Percentiles rank a stretch among this genome's conserved stretches.
phyloP scores from a whole-genome alignment of 345 rosid genomes.

The Linum tenue region DNA sequence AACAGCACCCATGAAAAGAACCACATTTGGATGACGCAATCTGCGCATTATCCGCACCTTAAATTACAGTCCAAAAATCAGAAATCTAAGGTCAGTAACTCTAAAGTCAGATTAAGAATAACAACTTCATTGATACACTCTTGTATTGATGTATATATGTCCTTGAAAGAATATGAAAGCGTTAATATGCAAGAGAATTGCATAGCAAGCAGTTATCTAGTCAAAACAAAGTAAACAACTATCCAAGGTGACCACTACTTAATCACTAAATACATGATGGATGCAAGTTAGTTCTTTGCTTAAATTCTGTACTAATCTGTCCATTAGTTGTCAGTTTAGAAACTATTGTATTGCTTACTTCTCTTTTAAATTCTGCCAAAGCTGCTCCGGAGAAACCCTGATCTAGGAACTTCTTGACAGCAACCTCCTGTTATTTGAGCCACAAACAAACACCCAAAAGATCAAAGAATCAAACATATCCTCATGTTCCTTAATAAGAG shows the following conservation, averaged over 20 bases:
- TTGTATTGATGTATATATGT: background rate
- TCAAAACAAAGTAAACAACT: too few species aligned
- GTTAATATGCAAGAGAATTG: too few species aligned
- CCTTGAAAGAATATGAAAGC: too few species aligned
- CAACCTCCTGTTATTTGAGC: constrained; percentile 71
- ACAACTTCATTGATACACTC: constrained; percentile 8
- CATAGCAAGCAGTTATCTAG: too few species aligned
- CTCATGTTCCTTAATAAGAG: background rate
- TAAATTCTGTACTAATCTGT: too few species aligned
- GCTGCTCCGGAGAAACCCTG: constrained; percentile 99
- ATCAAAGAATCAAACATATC: constrained; percentile 1
- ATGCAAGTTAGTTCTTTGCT: too few species aligned
- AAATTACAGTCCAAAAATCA: constrained; percentile 12
- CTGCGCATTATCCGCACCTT: constrained; percentile 98
- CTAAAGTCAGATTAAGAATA: constrained; percentile 2
- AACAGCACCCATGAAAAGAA: constrained; percentile 95
- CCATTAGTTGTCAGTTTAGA: background rate
- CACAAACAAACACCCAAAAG: constrained; percentile 22
- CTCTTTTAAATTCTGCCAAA: constrained; percentile 90
- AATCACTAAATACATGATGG: too few species aligned
- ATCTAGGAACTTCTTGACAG: constrained; percentile 97
- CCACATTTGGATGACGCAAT: constrained; percentile 97
- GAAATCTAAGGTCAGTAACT: constrained; percentile 1
- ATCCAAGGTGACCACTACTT: too few species aligned
- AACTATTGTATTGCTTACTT: constrained; percentile 51